Percentiles rank a stretch among this genome's conserved stretches.
These are phyloP conservation scores for Corylus heterophylla DNA, from an alignment of 306 rosid genomes.

Conservation along the genomic window DNA sequence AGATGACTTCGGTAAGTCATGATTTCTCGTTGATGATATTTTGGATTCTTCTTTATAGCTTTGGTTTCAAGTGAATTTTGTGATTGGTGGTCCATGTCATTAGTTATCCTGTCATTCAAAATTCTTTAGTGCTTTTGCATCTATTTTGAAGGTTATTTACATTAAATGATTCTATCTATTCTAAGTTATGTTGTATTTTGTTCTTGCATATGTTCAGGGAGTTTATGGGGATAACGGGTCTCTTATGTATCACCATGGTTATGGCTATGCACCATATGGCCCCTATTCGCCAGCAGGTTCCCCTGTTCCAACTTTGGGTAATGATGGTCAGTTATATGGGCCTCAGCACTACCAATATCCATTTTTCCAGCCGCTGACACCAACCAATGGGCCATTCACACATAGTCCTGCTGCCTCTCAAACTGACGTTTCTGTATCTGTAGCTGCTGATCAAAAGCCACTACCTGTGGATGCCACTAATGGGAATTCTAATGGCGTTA, in stretches of 20 bases:
- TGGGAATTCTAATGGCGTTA: constrained; percentile 57
- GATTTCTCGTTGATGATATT: too few relatives aligned
- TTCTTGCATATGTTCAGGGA: constrained; percentile 40
- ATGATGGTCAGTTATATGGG: constrained; percentile 92
- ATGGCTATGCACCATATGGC: constrained; percentile 82
- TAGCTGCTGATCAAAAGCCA: constrained; percentile 73
- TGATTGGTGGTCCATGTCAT: background rate
- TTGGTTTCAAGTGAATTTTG: background rate
- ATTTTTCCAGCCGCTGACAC: constrained; percentile 82
- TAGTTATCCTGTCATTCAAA: background rate
- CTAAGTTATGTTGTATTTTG: background rate
- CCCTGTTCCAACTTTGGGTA: constrained; percentile 92
- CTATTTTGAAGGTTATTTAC: background rate
- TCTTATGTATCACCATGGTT: constrained; percentile 77
- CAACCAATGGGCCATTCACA: constrained; percentile 66
- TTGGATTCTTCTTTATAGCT: background rate
- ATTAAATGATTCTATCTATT: background rate
- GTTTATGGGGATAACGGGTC: constrained; percentile 94
- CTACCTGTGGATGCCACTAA: constrained; percentile 59
- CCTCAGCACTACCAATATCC: constrained; percentile 96
- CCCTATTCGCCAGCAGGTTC: constrained; percentile 94
- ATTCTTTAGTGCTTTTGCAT: background rate
- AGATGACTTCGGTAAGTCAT: constrained; percentile 69
- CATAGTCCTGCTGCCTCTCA: constrained; percentile 50
- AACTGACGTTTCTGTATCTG: constrained; percentile 65